phyloP scores from a whole-genome alignment of 2,329 filamentous ascomycete genomes.

The Aureobasidium subglaciale region DNA sequence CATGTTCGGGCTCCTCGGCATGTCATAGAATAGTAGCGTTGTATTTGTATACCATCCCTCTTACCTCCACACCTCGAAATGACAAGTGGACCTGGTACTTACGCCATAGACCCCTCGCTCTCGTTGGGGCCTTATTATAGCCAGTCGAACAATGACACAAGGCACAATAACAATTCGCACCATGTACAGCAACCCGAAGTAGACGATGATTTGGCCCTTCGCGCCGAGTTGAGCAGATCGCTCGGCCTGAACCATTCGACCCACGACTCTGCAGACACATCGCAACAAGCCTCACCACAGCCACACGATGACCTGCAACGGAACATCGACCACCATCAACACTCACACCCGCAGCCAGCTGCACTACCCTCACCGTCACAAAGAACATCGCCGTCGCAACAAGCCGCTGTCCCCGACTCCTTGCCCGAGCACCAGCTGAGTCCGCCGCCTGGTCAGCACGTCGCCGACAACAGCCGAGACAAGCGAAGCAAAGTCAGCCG shows the following conservation, averaged over 20 bases:
- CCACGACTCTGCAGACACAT: conserved; percentile 1
- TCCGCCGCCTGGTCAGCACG: conserved; percentile 9
- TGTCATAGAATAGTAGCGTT: background rate
- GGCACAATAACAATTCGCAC: conserved; percentile 1
- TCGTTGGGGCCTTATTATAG: conserved; percentile 15
- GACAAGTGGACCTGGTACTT: conserved; percentile 2
- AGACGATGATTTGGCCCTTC: conserved; percentile 13
- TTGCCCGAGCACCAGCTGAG: conserved; percentile 13
- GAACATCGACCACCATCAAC: background rate
- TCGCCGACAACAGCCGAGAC: conserved; percentile 11
- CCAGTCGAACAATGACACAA: background rate
- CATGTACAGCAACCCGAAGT: conserved; percentile 9
- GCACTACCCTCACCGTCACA: background rate
- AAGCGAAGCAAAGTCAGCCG: conserved; percentile 19
- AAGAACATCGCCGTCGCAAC: conserved; percentile 1
- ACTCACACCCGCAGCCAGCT: background rate
- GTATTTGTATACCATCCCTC: background rate
- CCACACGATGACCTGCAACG: background rate
- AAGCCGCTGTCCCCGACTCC: background rate
- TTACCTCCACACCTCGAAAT: conserved; percentile 1
- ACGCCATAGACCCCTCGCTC: conserved; percentile 14
- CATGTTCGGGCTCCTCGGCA: background rate
- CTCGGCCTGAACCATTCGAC: conserved; percentile 5
- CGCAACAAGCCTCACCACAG: conserved; percentile 10
- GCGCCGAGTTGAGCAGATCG: conserved; percentile 8